Evolutionary conservation across 768 basidiomycete genomes (phyloP), one percentile per base, ranked within the genome.

Genomic region (Inosperma sp.): DNA sequence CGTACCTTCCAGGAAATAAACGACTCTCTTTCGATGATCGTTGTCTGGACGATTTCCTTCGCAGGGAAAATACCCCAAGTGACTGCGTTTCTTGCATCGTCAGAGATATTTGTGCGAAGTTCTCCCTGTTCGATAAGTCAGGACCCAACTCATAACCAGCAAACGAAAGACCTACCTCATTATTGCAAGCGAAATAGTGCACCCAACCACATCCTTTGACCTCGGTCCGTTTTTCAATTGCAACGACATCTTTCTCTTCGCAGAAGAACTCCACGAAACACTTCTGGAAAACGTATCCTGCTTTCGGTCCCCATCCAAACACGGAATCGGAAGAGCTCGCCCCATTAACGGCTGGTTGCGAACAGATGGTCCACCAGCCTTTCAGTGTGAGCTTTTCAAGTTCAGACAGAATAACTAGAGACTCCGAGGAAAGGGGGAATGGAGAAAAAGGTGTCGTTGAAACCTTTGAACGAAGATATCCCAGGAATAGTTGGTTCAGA

Each of bases 61-160:
- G 92, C 96, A 0, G 93, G 91, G 66, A 99, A 99, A 5, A 98
- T 86, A 49, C 94, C 96, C 96, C 96, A 99, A 1, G 96, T 99
- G 6, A 99, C 96, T 0, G 93, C 94, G 66, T 97, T 97, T 49
- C 89, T 80, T 12, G 82, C 86, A 27, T 80, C 82, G 39, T 85
- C 81, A 1, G 79, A 74, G 19, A 95, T 81, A 63, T 96, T 98
- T 10, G 82, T 92, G 56, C 75, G 72, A 53, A 77, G 83, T 42
- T 91, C 86, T 22, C 89, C 93, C 87, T 92, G 35, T 4, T 42
- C 10, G n/a, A 39, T 27, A 40, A 16, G 7, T 14, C 36, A 5
- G 49, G 13, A 23, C 23, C 34, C 42, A 23, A 25, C 5, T 30
- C 30, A 21, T n/a, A 3, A 13, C n/a, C 29, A 4, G 43, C 7